Base-by-base conservation (phyloP, 768 basidiomycete species). In the Lactarius tabidus region DNA sequence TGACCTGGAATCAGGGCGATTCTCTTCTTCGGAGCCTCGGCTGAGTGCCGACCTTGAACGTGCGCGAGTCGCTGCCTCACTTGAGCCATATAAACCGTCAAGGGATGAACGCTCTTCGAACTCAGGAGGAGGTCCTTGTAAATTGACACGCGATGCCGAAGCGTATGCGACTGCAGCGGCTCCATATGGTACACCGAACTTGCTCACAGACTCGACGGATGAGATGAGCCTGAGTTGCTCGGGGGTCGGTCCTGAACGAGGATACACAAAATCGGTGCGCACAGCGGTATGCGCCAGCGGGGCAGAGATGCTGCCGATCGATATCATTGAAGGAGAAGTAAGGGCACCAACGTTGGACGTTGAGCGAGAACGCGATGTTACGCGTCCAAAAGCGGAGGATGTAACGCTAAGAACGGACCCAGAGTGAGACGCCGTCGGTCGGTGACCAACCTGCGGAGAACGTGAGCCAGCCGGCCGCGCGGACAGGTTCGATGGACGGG, bases 121-220 rank as follows among this genome's bases (percentile, higher is more conserved):
- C 56, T 79, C 84, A 18, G 86, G 79, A 4, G 80, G 86, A 1
- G 83, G 84, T 54, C 62, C 63, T 3, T 75, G 73, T 20, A 75
- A 54, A 59, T 76, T 74, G 70, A 82, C 70, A 56, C 79, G 76
- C 45, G 82, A 84, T 28, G 79, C 69, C 17, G 83, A 82, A 36
- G 81, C 79, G 9, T 79, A 89, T 36, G 86, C 86, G 33, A 88
- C 79, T 4, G 90, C 91, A 70, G 87, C 90, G 14, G 82, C 75
- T 0, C 91, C 90, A 70, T 90, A 93, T 26, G 91, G 91, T 62
- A 88, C 77, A 1, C 88, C 89, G 70, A 91, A 93, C 64, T 82
- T 79, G 41, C 81, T 84, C 64, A 92, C 79, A 3, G 80, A 79
- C 70, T 91, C 88, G 53, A 86, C 75, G 1, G 84, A 86, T 51